These are phyloP conservation scores for Leptographium lundbergii DNA, from an alignment of 2,329 filamentous ascomycete genomes.

Conservation along the genomic window DNA sequence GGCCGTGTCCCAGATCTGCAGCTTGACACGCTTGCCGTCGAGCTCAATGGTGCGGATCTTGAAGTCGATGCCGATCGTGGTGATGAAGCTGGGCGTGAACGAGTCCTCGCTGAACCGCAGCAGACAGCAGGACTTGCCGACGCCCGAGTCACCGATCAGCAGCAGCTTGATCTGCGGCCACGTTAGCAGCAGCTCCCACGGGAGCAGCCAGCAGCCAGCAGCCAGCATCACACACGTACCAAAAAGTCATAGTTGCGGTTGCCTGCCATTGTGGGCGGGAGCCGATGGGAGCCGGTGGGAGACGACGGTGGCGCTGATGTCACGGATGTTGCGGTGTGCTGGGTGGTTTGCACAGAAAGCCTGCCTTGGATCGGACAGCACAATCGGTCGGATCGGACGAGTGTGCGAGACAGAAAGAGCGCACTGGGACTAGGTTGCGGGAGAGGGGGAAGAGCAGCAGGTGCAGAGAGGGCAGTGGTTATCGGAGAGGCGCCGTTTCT, in stretches of 20 bases:
- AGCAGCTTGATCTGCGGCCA: constrained; percentile 74
- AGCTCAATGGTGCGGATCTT: constrained; percentile 99
- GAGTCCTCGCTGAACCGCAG: constrained; percentile 95
- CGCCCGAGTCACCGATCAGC: constrained; percentile 91
- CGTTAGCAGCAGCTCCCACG: too few relatives aligned
- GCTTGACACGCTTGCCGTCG: constrained; percentile 95
- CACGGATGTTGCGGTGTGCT: background rate
- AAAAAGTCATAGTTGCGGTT: constrained; percentile 99
- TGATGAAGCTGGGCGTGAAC: constrained; percentile 96
- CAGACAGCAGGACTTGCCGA: constrained; percentile 94
- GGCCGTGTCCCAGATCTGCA: constrained; percentile 99
- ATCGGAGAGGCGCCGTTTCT: background rate
- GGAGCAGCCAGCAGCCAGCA: background rate
- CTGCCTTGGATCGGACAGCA: too few relatives aligned
- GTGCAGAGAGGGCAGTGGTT: too few relatives aligned
- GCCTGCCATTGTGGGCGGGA: constrained; percentile 58
- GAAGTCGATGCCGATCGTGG: constrained; percentile 98
- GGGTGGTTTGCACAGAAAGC: background rate
- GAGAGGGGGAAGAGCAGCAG: too few relatives aligned
- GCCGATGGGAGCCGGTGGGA: too few relatives aligned
- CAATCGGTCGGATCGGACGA: too few relatives aligned
- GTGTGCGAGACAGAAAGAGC: too few relatives aligned
- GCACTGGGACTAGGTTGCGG: too few relatives aligned
- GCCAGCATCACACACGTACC: constrained; percentile 31
- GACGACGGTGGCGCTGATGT: too few relatives aligned